Percentiles rank a stretch among this genome's conserved stretches.
Evolutionary conservation across 352 stramenopile species (phyloP).

Genomic region (Pilasporangium apinafurcum): DNA sequence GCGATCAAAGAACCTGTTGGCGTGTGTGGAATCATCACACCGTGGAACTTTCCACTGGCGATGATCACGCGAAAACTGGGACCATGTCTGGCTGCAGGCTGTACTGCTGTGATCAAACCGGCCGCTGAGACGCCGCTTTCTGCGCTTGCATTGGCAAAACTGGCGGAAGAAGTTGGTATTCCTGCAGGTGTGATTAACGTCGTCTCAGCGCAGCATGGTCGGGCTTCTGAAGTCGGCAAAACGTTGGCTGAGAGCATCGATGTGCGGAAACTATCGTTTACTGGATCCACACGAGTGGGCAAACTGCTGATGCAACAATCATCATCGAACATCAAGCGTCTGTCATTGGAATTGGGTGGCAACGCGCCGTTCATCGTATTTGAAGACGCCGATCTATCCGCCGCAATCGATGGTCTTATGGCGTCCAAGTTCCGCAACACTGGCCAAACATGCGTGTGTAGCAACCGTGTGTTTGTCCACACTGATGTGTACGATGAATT

Average conservation of each 20-base stretch:
- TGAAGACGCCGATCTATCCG: constrained; percentile 80
- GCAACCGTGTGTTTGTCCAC: constrained; percentile 94
- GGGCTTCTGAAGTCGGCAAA: constrained; percentile 70
- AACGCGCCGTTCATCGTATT: constrained; percentile 93
- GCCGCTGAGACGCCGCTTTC: constrained; percentile 95
- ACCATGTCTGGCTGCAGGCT: constrained; percentile 91
- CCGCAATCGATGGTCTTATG: constrained; percentile 81
- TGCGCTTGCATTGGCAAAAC: constrained; percentile 87
- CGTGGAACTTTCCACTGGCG: constrained; percentile 98
- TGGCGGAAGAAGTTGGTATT: constrained; percentile 86
- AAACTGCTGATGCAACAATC: constrained; percentile 79
- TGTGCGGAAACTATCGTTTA: constrained; percentile 90
- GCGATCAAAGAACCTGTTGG: constrained; percentile 91
- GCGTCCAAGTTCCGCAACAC: constrained; percentile 88
- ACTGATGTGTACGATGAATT: constrained; percentile 92
- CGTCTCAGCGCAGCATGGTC: constrained; percentile 54
- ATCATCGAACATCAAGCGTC: constrained; percentile 65
- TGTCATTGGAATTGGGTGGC: constrained; percentile 90
- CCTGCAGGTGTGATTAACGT: constrained; percentile 89
- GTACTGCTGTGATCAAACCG: constrained; percentile 95
- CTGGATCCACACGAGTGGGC: constrained; percentile 77
- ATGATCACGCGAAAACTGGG: constrained; percentile 98
- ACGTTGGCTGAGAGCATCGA: constrained; percentile 59
- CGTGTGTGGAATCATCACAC: constrained; percentile 93
- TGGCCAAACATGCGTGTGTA: constrained; percentile 86